Base-by-base conservation (phyloP, 257 asterid genomes). In the Nicotiana obtusifolia region DNA sequence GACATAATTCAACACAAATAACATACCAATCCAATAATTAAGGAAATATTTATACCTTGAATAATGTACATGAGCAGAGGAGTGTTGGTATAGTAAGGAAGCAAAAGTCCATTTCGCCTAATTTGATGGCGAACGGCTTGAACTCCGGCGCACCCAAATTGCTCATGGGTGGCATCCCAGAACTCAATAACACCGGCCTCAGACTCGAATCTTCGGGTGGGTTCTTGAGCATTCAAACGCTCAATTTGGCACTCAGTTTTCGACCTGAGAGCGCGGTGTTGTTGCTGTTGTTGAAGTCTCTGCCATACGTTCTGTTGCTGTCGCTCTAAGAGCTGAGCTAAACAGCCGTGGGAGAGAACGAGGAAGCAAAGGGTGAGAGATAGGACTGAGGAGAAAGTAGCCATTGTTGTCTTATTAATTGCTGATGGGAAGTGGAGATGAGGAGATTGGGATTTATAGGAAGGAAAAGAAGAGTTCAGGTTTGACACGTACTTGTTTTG, bases 101-200 rank as follows among this genome's bases (percentile, higher is more conserved):
- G 26, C 30, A 81, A 65, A 20, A 84, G 84, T 19, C 84, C 80
- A 64, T 22, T 64, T 22, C 47, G 24, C 67, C 66, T 22, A 64
- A 84, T 56, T 5, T 75, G 59, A 22, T 84, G 84, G 6, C 82
- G 78, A 22, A 60, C 28, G 15, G 57, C 84, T 1, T 77, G 52
- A 6, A 77, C 87, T n/a, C 87, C 87, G 0, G 82, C 87, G 47
- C 87, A 84, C 16, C 31, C 44, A 30, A 84, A 3, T 24, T 81
- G 84, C 17, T 37, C 59, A 1, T 81, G 57, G 13, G 81, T 76
- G 28, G 49, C 76, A 15, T 84, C 87, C 84, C 84, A 84, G n/a
- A 76, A 15, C 19, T 84, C 84, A 3, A 64, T 81, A 35, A 3
- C 15, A 26, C 87, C 87, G 0, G 82, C 87, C 19, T 84, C 87